These are phyloP conservation scores for Sporothrix inflata DNA, from an alignment of 2,329 filamentous ascomycete species.

Conservation along the genomic window DNA sequence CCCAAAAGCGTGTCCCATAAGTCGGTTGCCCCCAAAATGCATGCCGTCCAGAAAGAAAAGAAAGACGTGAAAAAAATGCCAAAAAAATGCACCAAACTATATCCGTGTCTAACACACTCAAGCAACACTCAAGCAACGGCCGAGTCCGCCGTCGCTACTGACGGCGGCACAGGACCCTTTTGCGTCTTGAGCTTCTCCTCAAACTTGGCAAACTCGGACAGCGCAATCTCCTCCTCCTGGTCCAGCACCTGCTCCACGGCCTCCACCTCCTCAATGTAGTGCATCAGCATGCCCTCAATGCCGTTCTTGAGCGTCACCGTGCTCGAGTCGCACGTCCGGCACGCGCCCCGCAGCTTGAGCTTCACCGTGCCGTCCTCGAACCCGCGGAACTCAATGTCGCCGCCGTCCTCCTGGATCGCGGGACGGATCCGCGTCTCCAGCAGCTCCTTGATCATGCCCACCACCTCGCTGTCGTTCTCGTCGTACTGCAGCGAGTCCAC, in stretches of 20 bases:
- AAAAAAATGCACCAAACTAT: neutral
- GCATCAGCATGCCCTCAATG: constrained; percentile 98
- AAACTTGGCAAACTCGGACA: constrained; percentile 90
- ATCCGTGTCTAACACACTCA: neutral
- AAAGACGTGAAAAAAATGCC: neutral
- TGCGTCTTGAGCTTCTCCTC: constrained; percentile 75
- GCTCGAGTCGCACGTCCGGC: constrained; percentile 93
- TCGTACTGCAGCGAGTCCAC: constrained; percentile 77
- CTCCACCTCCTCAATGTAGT: constrained; percentile 95
- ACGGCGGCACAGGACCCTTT: constrained; percentile 49
- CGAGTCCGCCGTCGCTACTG: constrained; percentile 40
- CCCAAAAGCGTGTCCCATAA: neutral
- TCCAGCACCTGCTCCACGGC: constrained; percentile 90
- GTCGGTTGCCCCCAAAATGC: neutral
- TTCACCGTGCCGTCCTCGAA: constrained; percentile 85
- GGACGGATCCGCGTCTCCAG: constrained; percentile 93
- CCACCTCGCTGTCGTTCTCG: constrained; percentile 89
- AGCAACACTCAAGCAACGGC: neutral
- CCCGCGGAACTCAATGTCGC: constrained; percentile 93
- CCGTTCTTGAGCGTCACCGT: constrained; percentile 97
- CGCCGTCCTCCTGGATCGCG: constrained; percentile 95
- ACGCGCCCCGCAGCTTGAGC: constrained; percentile 87
- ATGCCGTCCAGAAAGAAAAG: neutral
- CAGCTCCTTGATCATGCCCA: constrained; percentile 98
- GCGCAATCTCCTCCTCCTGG: constrained; percentile 84